Evolutionary conservation across 441 rosid species (phyloP).

Genomic region (Populus hybrid): DNA sequence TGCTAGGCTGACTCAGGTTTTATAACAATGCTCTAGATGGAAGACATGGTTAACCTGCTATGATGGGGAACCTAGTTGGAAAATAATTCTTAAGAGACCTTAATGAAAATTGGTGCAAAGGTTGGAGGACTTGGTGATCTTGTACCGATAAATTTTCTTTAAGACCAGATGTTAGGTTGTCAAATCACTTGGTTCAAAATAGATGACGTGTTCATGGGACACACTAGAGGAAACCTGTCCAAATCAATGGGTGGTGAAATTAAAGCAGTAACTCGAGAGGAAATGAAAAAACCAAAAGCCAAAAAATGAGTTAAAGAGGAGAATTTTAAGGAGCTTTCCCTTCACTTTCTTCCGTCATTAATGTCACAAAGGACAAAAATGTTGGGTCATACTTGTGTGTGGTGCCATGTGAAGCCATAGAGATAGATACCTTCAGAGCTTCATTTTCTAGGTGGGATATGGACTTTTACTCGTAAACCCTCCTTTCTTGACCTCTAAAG

Average conservation of each 20-base stretch:
- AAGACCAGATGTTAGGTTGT: not conserved
- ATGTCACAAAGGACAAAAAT: not conserved
- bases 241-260: not conserved
- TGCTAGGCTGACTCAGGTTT: too few relatives aligned
- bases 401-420: not conserved
- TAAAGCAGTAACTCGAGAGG: not conserved
- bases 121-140: not conserved
- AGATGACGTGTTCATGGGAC: not conserved
- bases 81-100: too few relatives aligned
- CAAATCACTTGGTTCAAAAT: not conserved
- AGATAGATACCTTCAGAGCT: not conserved
- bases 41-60: too few relatives aligned
- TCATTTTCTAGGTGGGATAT: conserved; percentile 16
- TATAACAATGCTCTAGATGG: too few relatives aligned
- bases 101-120: not conserved
- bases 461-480: conserved; percentile 17
- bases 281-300: not conserved
- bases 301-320: not conserved
- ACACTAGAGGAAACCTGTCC: not conserved
- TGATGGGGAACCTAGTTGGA: too few relatives aligned
- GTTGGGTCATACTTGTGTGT: not conserved
- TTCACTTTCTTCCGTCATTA: not conserved
- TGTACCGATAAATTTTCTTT: not conserved
- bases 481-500: conserved; percentile 12
- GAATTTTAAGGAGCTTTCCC: not conserved